Evolutionary conservation across 176 grass and related monocot genomes (phyloP), one percentile per base, ranked within the genome.

Genomic region (Aegilops sharonensis): DNA sequence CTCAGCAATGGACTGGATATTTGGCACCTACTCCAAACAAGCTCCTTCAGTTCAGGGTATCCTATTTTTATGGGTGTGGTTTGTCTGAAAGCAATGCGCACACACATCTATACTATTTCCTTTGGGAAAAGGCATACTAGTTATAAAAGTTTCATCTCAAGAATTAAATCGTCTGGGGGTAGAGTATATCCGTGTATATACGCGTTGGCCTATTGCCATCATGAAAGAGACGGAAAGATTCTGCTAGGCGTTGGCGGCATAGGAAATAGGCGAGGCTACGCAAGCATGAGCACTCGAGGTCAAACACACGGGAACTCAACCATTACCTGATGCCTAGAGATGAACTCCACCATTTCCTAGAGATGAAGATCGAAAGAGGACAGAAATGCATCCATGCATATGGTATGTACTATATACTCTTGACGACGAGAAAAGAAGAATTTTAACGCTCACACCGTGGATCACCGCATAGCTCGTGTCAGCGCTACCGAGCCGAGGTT

Each of bases 161-260:
- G n/a, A 54, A 39, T 71, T 39, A 6, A 71, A 23, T 74, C 6
- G 23, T 48, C 23, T 47, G 36, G 21, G 9, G 21, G 35, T n/a
- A 47, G 20, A 54, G n/a, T 73, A 74, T 48, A 30, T 75, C 24
- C 43, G 13, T 18, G 50, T 31, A 30, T 52, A 52, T 54, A 56
- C 54, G 45, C 45, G 45, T 31, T 76, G 47, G 73, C 45, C 27
- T 76, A 47, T 11, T 21, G 39, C n/a, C 13, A 42, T 72, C 1
- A 21, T 30, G 34, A 80, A 77, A 31, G 29, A 25, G 52, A 69
- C 8, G 69, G 64, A 14, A 59, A 89, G 76, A 89, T 89, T 75
- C 67, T 18, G 13, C 25, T 23, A 29, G 15, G 17, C 29, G 18
- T 15, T 34, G 34, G 56, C 36, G 57, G 23, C 29, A 40, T 8